phyloP scores from a whole-genome alignment of 352 stramenopile genomes.

The Phytophthora europaea region DNA sequence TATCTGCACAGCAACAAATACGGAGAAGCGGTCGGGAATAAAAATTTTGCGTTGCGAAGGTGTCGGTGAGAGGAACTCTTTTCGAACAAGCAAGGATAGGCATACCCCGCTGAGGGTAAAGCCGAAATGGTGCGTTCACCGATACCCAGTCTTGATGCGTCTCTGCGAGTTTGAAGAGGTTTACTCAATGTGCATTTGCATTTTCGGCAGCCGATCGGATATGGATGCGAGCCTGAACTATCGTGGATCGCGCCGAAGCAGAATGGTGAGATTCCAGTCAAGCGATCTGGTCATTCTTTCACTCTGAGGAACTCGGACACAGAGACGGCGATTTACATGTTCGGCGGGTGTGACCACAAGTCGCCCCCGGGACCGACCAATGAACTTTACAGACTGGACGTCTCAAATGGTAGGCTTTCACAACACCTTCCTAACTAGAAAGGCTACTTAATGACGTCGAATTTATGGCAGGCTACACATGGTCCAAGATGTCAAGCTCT shows the following conservation, averaged over 20 bases:
- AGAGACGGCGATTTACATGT: slow-evolving; percentile 84
- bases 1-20: background rate
- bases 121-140: slow-evolving; percentile 37
- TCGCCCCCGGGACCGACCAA: slow-evolving; percentile 94
- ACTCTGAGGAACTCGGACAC: slow-evolving; percentile 85
- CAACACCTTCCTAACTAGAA: background rate
- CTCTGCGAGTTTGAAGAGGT: background rate
- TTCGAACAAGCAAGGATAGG: slow-evolving; percentile 3
- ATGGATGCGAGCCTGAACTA: slow-evolving; percentile 90
- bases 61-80: background rate
- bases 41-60: background rate
- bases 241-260: slow-evolving; percentile 92
- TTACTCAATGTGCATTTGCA: slow-evolving; percentile 18
- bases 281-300: slow-evolving; percentile 96
- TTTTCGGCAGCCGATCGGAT: slow-evolving; percentile 77
- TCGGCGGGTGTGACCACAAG: slow-evolving; percentile 93
- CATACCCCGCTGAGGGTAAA: slow-evolving; percentile 12
- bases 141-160: background rate
- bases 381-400: slow-evolving; percentile 95
- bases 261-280: slow-evolving; percentile 93
- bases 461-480: slow-evolving; percentile 61
- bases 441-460: background rate
- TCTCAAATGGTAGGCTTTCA: slow-evolving; percentile 68
- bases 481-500: slow-evolving; percentile 62
- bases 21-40: background rate